Evolutionary conservation across 805 yeast genomes (phyloP).

Genomic region (Sugiyamaella smithiae): DNA sequence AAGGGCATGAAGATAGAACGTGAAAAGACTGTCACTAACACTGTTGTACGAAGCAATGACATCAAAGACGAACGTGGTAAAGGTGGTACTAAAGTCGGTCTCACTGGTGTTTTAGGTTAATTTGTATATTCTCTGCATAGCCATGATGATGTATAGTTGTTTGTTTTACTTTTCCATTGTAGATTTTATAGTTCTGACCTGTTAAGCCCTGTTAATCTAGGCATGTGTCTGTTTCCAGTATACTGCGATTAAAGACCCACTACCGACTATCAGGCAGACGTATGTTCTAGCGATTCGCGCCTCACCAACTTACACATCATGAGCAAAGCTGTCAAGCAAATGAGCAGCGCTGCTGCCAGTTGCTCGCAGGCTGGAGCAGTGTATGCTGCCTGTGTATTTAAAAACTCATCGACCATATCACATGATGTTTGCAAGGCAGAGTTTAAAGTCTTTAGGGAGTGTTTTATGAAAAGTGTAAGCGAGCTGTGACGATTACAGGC

Average conservation of each 20-base stretch:
- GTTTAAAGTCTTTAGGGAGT: constrained; percentile 19
- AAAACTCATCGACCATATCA: constrained; percentile 10
- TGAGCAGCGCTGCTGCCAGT: constrained; percentile 16
- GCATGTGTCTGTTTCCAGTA: too few relatives aligned
- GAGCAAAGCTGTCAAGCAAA: constrained; percentile 12
- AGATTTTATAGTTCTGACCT: too few relatives aligned
- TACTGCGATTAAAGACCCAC: too few relatives aligned
- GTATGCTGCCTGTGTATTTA: constrained; percentile 22
- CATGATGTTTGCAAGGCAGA: constrained; percentile 19
- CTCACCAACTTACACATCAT: too few relatives aligned
- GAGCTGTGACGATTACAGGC: neutral
- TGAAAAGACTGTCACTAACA: constrained; percentile 68
- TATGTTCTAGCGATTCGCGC: too few relatives aligned
- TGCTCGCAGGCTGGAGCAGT: constrained; percentile 17
- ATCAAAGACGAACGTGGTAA: constrained; percentile 30
- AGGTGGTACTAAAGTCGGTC: constrained; percentile 11
- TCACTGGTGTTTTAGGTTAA: constrained; percentile 4
- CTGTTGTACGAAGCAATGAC: constrained; percentile 55
- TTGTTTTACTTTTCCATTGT: too few relatives aligned
- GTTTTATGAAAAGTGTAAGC: constrained; percentile 21
- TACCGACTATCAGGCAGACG: too few relatives aligned
- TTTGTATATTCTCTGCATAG: neutral
- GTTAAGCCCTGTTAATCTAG: too few relatives aligned
- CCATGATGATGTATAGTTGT: too few relatives aligned
- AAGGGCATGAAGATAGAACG: constrained; percentile 73